phyloP scores from a whole-genome alignment of 768 basidiomycete genomes.

The Galerina marginata region DNA sequence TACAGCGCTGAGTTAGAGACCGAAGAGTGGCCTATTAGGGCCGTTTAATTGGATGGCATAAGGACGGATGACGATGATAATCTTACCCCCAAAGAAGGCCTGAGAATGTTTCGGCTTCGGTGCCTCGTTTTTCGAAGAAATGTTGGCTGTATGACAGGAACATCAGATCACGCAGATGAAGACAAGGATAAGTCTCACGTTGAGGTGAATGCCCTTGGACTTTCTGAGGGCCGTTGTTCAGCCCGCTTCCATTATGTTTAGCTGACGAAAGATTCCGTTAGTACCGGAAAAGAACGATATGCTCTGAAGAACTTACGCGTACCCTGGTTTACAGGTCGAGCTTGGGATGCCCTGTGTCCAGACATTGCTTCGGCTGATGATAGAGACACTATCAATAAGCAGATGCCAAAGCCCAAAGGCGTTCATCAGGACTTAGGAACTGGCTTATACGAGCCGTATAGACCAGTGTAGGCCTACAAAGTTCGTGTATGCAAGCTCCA shows the following conservation, averaged over 20 bases:
- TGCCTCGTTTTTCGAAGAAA: constrained; percentile 17
- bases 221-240: constrained; percentile 18
- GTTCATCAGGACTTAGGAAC: constrained; percentile 20
- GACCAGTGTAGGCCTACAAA: constrained; percentile 18
- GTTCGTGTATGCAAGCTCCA: constrained; percentile 20
- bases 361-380: constrained; percentile 13
- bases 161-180: constrained; percentile 16
- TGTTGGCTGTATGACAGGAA: constrained; percentile 20
- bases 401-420: constrained; percentile 14
- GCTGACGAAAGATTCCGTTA: constrained; percentile 17
- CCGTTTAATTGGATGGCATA: constrained; percentile 15
- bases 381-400: constrained; percentile 12
- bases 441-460: constrained; percentile 18
- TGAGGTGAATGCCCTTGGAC: constrained; percentile 15
- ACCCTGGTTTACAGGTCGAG: constrained; percentile 20
- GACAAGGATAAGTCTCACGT: constrained; percentile 18
- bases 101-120: constrained; percentile 20
- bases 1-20: constrained; percentile 14
- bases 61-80: constrained; percentile 14
- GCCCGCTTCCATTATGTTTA: constrained; percentile 19
- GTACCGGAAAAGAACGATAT: constrained; percentile 14
- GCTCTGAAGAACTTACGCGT: constrained; percentile 7
- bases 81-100: constrained; percentile 16
- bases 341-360: constrained; percentile 18
- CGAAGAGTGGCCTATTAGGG: constrained; percentile 18